phyloP scores from a whole-genome alignment of 306 rosid genomes.

The Ochetophila trinervis region DNA sequence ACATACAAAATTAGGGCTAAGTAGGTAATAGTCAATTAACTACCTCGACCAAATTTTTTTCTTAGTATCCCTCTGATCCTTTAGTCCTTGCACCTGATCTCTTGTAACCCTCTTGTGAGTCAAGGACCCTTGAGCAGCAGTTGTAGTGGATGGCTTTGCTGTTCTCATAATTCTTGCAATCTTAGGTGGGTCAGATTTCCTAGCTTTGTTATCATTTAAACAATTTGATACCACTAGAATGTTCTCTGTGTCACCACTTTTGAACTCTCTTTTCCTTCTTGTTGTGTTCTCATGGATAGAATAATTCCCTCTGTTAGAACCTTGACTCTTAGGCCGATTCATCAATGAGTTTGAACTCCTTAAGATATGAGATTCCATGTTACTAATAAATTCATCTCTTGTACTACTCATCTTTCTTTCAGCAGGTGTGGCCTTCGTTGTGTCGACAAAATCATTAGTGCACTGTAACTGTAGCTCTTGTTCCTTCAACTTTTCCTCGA shows the following conservation, averaged over 20 bases:
- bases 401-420: constrained; percentile 27
- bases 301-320: constrained; percentile 49
- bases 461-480: constrained; percentile 48
- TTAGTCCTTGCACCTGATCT: constrained; percentile 58
- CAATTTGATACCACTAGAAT: constrained; percentile 23
- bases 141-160: constrained; percentile 35
- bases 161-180: constrained; percentile 49
- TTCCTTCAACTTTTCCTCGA: constrained; percentile 56
- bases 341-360: constrained; percentile 50
- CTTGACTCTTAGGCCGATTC: constrained; percentile 46
- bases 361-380: constrained; percentile 50
- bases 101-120: constrained; percentile 55
- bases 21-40: constrained; percentile 14
- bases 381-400: constrained; percentile 43
- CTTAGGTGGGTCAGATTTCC: constrained; percentile 84
- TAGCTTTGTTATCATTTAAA: constrained; percentile 38
- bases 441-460: constrained; percentile 37
- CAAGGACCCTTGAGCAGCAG: constrained; percentile 49
- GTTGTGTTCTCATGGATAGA: constrained; percentile 38
- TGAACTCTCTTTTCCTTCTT: constrained; percentile 57
- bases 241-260: constrained; percentile 66
- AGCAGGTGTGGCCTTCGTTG: constrained; percentile 49
- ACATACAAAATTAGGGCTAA: neutral
- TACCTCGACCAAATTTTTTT: constrained; percentile 81
- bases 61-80: constrained; percentile 59